Evolutionary conservation across 2,329 filamentous ascomycete genomes (phyloP).

Genomic region (Ambrosiella xylebori): DNA sequence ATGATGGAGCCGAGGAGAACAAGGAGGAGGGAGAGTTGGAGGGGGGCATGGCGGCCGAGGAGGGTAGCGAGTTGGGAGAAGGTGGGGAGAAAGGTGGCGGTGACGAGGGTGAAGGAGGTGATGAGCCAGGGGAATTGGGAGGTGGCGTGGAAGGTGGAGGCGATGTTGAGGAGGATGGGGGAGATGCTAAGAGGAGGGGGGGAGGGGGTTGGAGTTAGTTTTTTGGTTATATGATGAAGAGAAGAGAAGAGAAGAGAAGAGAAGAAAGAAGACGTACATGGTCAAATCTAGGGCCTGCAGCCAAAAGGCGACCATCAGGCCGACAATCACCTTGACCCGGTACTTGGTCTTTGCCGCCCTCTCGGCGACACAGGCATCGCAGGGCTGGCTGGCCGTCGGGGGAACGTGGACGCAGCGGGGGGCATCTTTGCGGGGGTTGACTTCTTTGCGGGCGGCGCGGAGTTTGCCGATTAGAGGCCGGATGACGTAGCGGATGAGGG

Average conservation of each 20-base stretch:
- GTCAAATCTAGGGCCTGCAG: conserved; percentile 47
- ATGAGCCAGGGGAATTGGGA: conserved; percentile 50
- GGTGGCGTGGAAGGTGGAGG: conserved; percentile 27
- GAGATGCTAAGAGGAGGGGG: background rate
- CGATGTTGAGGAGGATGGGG: conserved; percentile 48
- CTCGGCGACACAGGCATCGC: conserved; percentile 20
- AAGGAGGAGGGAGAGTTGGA: conserved; percentile 38
- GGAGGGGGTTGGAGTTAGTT: background rate
- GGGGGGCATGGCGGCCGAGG: conserved; percentile 41
- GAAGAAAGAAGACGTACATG: conserved; percentile 24
- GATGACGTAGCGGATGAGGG: background rate
- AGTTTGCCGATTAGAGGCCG: background rate
- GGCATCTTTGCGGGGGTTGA: background rate
- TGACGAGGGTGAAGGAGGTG: conserved; percentile 49
- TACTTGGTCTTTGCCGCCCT: conserved; percentile 23
- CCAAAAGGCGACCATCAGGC: conserved; percentile 42
- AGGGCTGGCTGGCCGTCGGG: conserved; percentile 12
- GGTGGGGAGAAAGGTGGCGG: conserved; percentile 48
- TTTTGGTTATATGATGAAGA: background rate
- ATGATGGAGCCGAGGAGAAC: conserved; percentile 44
- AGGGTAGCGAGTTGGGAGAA: conserved; percentile 49
- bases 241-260: background rate
- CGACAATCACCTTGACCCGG: conserved; percentile 40
- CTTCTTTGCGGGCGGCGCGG: background rate
- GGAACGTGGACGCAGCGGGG: background rate